phyloP scores from a whole-genome alignment of 2,329 filamentous ascomycete genomes.

The Botrytis fabae region DNA sequence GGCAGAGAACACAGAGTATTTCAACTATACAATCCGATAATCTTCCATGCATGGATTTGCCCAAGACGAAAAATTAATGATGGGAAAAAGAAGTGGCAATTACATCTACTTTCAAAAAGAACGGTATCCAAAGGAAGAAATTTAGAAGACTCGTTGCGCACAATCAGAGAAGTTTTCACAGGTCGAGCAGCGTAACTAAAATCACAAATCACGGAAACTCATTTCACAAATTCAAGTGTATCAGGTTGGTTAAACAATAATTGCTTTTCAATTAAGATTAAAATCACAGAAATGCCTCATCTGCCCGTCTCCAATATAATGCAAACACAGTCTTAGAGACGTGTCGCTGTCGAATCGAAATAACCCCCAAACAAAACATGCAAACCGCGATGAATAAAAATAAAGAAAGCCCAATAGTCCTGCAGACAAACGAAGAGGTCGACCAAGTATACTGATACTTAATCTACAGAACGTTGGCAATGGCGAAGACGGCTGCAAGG shows the following conservation, averaged over 20 bases:
- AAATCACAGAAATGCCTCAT: slow-evolving; percentile 18
- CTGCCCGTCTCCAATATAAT: slow-evolving; percentile 7
- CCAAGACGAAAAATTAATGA: too few relatives aligned
- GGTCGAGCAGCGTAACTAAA: not conserved
- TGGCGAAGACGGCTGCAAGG: slow-evolving; percentile 12
- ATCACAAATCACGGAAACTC: not conserved
- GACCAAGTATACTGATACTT: slow-evolving; percentile 7
- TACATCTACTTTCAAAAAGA: fast-evolving
- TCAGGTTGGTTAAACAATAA: not conserved
- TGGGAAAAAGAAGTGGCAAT: not conserved
- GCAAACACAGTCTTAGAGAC: not conserved
- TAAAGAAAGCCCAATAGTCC: not conserved
- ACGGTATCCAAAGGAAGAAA: not conserved
- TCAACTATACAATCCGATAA: not conserved
- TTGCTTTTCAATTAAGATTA: slow-evolving; percentile 14
- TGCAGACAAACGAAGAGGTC: not conserved
- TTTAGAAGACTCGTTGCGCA: not conserved
- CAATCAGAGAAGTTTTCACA: not conserved
- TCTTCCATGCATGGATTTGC: not conserved
- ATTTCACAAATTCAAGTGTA: not conserved
- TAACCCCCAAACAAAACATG: not conserved
- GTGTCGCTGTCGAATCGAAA: slow-evolving; percentile 7
- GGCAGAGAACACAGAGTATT: not conserved
- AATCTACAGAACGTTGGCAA: slow-evolving; percentile 12
- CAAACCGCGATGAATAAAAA: not conserved